A percentile compares a stretch with the other conserved stretches of the same genome.
These are phyloP conservation scores for Triticum dicoccoides DNA, from an alignment of 176 grass and related monocot species.

Conservation along the genomic window DNA sequence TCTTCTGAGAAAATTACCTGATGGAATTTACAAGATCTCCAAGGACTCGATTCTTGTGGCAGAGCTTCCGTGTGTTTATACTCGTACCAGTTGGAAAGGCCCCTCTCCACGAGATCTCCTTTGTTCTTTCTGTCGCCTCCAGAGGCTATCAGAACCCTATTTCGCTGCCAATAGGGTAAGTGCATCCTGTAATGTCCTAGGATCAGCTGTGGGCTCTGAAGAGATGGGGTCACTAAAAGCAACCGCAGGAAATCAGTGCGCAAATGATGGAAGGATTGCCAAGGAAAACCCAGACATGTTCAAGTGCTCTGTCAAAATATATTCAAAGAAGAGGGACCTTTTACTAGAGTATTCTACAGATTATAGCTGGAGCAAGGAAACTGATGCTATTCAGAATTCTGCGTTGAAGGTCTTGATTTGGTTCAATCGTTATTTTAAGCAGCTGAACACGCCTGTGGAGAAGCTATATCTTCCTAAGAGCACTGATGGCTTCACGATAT, in stretches of 20 bases:
- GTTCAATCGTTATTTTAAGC: slow-evolving; percentile 54
- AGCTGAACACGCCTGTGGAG: slow-evolving; percentile 28
- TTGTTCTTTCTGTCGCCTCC: slow-evolving; percentile 69
- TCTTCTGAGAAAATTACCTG: slow-evolving; percentile 72
- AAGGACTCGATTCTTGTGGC: slow-evolving; percentile 74
- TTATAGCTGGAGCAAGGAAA: slow-evolving; percentile 70
- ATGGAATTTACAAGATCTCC: slow-evolving; percentile 79
- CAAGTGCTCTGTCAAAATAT: slow-evolving; percentile 67
- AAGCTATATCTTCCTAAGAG: slow-evolving; percentile 50
- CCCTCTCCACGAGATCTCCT: slow-evolving; percentile 69
- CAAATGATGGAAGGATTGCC: slow-evolving; percentile 25
- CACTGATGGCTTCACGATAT: slow-evolving; percentile 49
- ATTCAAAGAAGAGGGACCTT: slow-evolving; percentile 53
- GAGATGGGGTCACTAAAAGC: slow-evolving; percentile 2
- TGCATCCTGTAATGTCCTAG: slow-evolving; percentile 11
- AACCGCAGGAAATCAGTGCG: slow-evolving; percentile 17
- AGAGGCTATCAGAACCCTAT: slow-evolving; percentile 67
- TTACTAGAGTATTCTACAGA: slow-evolving; percentile 62
- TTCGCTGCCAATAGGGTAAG: slow-evolving; percentile 45
- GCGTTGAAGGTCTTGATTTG: slow-evolving; percentile 79
- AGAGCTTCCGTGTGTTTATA: slow-evolving; percentile 67
- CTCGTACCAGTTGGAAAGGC: slow-evolving; percentile 78
- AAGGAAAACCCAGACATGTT: slow-evolving; percentile 45
- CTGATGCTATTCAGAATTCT: slow-evolving; percentile 81
- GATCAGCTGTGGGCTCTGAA: slow-evolving; percentile 24